A percentile compares a stretch with the other conserved stretches of the same genome.
Evolutionary conservation across 805 yeast species (phyloP).

Genomic region (Pichia membranifaciens): DNA sequence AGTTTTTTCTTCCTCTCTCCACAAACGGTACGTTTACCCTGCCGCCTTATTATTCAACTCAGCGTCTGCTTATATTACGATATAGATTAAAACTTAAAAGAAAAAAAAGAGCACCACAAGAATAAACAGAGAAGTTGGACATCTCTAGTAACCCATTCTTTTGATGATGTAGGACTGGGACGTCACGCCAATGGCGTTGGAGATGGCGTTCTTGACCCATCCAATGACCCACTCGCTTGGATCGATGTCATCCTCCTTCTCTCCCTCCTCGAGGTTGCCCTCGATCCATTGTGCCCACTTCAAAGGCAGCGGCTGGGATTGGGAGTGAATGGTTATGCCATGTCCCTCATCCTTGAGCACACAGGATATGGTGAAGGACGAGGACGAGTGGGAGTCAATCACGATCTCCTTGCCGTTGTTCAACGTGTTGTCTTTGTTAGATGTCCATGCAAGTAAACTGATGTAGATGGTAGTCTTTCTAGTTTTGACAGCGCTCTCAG

Average conservation of each 20-base stretch:
- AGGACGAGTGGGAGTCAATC: conserved; percentile 42
- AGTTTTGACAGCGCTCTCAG: background rate
- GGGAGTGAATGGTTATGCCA: conserved; percentile 62
- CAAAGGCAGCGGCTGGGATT: conserved; percentile 85
- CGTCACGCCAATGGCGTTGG: conserved; percentile 72
- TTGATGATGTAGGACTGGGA: conserved; percentile 89
- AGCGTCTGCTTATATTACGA: too few species aligned
- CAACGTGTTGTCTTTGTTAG: conserved; percentile 18
- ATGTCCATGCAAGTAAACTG: conserved; percentile 29
- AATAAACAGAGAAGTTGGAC: too few species aligned
- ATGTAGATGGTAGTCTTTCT: conserved; percentile 27
- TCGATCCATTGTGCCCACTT: conserved; percentile 95
- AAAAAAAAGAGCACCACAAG: too few species aligned
- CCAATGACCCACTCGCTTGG: conserved; percentile 79
- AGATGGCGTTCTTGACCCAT: conserved; percentile 76
- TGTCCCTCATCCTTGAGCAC: conserved; percentile 76
- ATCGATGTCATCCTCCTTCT: conserved; percentile 33
- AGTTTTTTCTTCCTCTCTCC: too few species aligned
- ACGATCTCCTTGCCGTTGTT: conserved; percentile 28
- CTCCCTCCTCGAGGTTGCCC: conserved; percentile 28
- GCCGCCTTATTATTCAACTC: too few species aligned
- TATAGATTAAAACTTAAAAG: too few species aligned
- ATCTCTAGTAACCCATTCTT: conserved; percentile 65
- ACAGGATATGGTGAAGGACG: conserved; percentile 69
- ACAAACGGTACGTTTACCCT: too few species aligned